Percentiles rank a stretch among this genome's conserved stretches.
These are phyloP conservation scores for Plantago coronopus DNA, from an alignment of 305 asterid genomes.

Conservation along the genomic window DNA sequence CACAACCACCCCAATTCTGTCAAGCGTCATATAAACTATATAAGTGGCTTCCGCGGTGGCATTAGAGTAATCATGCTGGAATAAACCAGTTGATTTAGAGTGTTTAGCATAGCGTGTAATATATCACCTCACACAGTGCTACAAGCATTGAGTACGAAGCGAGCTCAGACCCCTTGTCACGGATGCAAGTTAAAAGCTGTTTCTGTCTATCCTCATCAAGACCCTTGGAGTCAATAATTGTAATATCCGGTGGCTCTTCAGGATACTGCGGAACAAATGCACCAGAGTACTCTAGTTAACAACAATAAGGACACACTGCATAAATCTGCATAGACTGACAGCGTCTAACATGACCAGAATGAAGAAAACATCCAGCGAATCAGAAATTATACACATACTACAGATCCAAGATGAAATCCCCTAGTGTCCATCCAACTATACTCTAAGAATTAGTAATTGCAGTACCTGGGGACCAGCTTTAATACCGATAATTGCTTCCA, in stretches of 20 bases:
- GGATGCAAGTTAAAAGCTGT: conserved; percentile 46
- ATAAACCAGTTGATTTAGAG: conserved; percentile 18
- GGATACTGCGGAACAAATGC: conserved; percentile 65
- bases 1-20: too few species aligned
- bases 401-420: neutral
- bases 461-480: conserved; percentile 66
- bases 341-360: neutral
- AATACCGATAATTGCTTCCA: conserved; percentile 78
- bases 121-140: conserved; percentile 85
- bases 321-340: neutral
- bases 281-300: neutral
- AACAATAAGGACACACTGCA: neutral
- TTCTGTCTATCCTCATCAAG: conserved; percentile 76
- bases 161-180: conserved; percentile 59
- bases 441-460: neutral
- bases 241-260: conserved; percentile 66
- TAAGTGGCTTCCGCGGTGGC: too few species aligned
- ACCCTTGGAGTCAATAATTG: conserved; percentile 76
- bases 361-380: neutral
- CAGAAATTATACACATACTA: neutral
- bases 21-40: too few species aligned
- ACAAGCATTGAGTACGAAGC: conserved; percentile 80
- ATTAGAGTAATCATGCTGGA: too few species aligned
- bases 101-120: conserved; percentile 7
- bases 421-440: neutral